Conservation (phyloP, 2,329 filamentous ascomycete species). For the Aspergillus clavatus region DNA sequence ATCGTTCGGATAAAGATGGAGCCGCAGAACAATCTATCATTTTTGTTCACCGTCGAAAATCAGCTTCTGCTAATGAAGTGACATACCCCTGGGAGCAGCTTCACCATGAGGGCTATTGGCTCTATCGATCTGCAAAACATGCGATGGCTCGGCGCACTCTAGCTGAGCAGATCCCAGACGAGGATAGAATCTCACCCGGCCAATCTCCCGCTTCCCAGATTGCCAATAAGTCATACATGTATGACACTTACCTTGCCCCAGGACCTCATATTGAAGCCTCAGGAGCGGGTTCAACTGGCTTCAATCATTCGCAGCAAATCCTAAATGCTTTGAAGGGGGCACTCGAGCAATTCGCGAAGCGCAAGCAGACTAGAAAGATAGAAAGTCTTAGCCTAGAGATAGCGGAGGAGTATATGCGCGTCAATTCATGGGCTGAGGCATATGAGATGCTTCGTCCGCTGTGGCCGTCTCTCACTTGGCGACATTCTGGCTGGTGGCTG, state of each 20-base stretch:
- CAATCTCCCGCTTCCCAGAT: conserved; percentile 53
- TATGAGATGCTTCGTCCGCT: conserved; percentile 48
- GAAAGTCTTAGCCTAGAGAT: conserved; percentile 53
- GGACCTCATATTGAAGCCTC: conserved; percentile 54
- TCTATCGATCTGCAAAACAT: conserved; percentile 50
- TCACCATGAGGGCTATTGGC: conserved; percentile 61
- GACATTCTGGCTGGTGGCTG: conserved; percentile 55
- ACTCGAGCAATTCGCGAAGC: conserved; percentile 48
- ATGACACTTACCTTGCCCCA: conserved; percentile 58
- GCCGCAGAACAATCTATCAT: conserved; percentile 28
- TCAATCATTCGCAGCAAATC: conserved; percentile 51
- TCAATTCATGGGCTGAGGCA: conserved; percentile 48
- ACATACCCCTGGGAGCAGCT: conserved; percentile 55
- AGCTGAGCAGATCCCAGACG: conserved; percentile 54
- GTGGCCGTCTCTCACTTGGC: conserved; percentile 56
- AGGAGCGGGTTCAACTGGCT: conserved; percentile 39
- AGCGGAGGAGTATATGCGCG: conserved; percentile 50
- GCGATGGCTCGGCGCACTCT: conserved; percentile 47
- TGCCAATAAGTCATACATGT: conserved; percentile 49
- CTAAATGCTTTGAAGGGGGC: conserved; percentile 45
- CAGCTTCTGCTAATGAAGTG: conserved; percentile 45
- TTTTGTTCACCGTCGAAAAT: conserved; percentile 50
- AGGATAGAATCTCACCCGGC: conserved; percentile 53
- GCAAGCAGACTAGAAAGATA: conserved; percentile 50
- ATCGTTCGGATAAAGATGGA: conserved; percentile 23